Conservation (phyloP, 176 grass and related monocot species). For the Poa pratensis region DNA sequence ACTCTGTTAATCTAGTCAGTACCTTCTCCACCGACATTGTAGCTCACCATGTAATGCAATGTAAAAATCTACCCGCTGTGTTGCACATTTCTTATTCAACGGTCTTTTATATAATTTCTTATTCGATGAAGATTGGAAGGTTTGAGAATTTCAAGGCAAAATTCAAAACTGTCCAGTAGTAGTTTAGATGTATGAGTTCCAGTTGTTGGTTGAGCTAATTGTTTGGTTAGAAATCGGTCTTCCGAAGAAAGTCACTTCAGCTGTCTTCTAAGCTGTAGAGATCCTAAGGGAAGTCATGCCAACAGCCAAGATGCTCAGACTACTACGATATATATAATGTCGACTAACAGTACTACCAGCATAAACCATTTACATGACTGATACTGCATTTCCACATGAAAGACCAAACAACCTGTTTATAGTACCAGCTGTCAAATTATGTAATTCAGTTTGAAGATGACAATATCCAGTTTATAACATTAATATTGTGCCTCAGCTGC, state of each 20-base stretch:
- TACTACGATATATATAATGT: neutral
- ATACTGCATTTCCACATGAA: constrained; percentile 30
- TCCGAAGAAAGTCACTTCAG: neutral
- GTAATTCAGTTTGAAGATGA: constrained; percentile 27
- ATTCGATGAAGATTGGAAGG: neutral
- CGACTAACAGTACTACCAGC: neutral
- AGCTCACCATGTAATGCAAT: constrained; percentile 39
- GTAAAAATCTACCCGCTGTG: constrained; percentile 32
- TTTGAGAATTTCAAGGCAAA: neutral
- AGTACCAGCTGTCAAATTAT: neutral
- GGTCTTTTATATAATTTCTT: neutral
- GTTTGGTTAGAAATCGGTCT: neutral
- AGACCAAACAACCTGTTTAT: neutral
- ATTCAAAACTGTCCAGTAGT: neutral
- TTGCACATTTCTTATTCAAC: constrained; percentile 26
- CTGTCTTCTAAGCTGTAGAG: constrained; percentile 11
- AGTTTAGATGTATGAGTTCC: constrained; percentile 23
- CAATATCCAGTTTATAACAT: constrained; percentile 7
- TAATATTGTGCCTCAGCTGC: neutral
- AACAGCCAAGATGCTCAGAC: constrained; percentile 1
- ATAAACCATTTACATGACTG: constrained; percentile 12
- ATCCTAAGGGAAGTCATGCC: neutral
- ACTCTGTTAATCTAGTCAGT: constrained; percentile 37
- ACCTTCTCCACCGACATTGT: constrained; percentile 44
- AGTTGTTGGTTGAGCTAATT: neutral